A percentile compares a stretch with the other conserved stretches of the same genome.
Conservation (phyloP, 345 rosid species). For the Dipteronia dyeriana region DNA sequence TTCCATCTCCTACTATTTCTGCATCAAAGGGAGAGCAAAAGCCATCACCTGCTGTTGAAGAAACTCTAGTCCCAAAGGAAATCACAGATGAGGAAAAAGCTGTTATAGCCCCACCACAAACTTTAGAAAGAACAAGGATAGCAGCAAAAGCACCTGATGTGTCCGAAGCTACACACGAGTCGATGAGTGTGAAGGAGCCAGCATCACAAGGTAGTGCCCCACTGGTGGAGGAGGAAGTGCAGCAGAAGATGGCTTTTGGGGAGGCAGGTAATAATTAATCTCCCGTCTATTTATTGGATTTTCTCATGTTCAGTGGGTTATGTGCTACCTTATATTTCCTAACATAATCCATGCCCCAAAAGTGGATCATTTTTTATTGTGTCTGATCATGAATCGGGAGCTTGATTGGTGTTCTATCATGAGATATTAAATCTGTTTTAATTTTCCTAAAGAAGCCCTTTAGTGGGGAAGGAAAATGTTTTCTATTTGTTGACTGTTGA, state of each 20-base stretch:
- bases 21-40: slow-evolving; percentile 73
- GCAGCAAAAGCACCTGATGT: slow-evolving; percentile 49
- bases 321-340: neutral
- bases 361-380: neutral
- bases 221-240: slow-evolving; percentile 63
- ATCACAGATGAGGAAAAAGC: slow-evolving; percentile 44
- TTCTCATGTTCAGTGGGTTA: neutral
- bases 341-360: neutral
- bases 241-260: slow-evolving; percentile 60
- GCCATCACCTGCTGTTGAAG: slow-evolving; percentile 35
- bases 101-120: slow-evolving; percentile 38
- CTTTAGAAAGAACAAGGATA: slow-evolving; percentile 44
- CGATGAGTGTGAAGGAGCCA: slow-evolving; percentile 70
- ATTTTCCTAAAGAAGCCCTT: neutral
- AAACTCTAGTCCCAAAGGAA: slow-evolving; percentile 41
- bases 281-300: neutral
- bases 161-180: slow-evolving; percentile 67
- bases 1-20: slow-evolving; percentile 74
- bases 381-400: neutral
- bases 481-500: neutral
- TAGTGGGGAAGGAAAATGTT: neutral
- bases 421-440: neutral
- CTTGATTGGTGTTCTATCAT: neutral
- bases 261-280: slow-evolving; percentile 59
- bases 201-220: slow-evolving; percentile 69